These are phyloP conservation scores for Ogataea pignaliae DNA, from an alignment of 805 yeast genomes.

Conservation along the genomic window DNA sequence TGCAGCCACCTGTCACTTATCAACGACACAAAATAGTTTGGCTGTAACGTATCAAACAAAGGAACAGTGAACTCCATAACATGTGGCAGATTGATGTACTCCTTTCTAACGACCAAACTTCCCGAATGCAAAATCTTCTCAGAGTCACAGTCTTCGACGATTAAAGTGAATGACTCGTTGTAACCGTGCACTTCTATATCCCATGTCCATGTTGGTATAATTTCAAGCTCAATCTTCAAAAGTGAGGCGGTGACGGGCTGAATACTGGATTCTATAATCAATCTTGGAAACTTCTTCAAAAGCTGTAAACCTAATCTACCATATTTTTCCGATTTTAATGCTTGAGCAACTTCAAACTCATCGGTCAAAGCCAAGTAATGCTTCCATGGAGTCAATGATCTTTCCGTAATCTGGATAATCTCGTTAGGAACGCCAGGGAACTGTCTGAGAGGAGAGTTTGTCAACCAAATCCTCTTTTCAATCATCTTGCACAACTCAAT, in stretches of 20 bases:
- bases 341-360: constrained; percentile 78
- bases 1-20: constrained; percentile 86
- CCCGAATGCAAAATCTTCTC: constrained; percentile 64
- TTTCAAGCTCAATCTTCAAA: constrained; percentile 59
- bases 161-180: constrained; percentile 59
- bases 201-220: constrained; percentile 79
- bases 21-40: constrained; percentile 68
- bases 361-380: constrained; percentile 63
- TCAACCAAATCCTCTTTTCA: constrained; percentile 77
- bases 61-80: constrained; percentile 63
- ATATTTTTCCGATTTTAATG: constrained; percentile 63
- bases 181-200: constrained; percentile 57
- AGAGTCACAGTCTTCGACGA: constrained; percentile 84
- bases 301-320: constrained; percentile 58
- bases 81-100: constrained; percentile 50
- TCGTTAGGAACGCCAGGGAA: constrained; percentile 67
- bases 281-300: constrained; percentile 68
- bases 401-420: constrained; percentile 69
- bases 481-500: constrained; percentile 75
- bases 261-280: constrained; percentile 52
- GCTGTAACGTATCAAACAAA: constrained; percentile 51
- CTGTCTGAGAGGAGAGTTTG: constrained; percentile 84
- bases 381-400: constrained; percentile 77
- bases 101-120: constrained; percentile 44
- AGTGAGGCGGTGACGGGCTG: constrained; percentile 77